These are phyloP conservation scores for Solanum stenotomum DNA, from an alignment of 257 asterid species.

Conservation along the genomic window DNA sequence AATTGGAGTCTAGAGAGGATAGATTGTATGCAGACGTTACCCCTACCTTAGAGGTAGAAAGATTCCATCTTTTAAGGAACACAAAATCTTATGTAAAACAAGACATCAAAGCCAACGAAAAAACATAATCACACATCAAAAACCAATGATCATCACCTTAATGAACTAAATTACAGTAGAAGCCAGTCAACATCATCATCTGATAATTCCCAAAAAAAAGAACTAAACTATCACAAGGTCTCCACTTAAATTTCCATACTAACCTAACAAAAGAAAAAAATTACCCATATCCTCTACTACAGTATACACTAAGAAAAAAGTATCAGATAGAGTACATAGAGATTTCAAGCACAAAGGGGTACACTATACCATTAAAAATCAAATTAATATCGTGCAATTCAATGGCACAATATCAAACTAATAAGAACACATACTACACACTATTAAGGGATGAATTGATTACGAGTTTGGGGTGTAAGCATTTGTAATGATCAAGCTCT, in stretches of 20 bases:
- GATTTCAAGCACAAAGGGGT: background rate
- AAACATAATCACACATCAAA: background rate
- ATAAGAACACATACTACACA: background rate
- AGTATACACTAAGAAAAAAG: background rate
- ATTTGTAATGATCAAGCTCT: background rate
- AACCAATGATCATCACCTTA: background rate
- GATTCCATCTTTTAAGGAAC: background rate
- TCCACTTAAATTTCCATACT: background rate
- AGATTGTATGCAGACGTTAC: background rate
- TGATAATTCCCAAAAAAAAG: background rate
- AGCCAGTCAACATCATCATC: background rate
- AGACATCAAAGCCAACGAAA: background rate
- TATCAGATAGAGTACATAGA: background rate
- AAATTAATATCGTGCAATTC: background rate
- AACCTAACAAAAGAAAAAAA: background rate
- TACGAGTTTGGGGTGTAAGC: background rate
- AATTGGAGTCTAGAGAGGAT: background rate
- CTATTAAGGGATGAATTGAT: background rate
- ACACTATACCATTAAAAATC: background rate
- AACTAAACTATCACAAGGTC: background rate
- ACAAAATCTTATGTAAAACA: background rate
- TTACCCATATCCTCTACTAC: background rate
- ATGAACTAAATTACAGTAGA: background rate
- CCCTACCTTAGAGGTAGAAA: background rate
- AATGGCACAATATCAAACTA: background rate